Conservation (phyloP, 352 stramenopile genomes). For the Phytophthora cajani region DNA sequence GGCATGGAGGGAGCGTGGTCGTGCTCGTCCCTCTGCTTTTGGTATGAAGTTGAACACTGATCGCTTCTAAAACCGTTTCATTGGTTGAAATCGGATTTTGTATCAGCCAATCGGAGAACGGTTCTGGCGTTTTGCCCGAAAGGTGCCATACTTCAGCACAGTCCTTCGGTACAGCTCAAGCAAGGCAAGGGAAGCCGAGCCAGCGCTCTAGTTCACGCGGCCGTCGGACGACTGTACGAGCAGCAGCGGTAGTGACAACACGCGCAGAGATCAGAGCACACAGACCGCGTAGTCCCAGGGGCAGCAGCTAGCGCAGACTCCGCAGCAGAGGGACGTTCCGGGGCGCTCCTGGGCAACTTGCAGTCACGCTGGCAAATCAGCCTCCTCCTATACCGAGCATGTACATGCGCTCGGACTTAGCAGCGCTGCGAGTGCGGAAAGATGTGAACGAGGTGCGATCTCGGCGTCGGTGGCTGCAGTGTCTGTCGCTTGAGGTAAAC, state of each 20-base stretch:
- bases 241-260: background rate
- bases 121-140: background rate
- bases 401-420: conserved; percentile 83
- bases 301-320: background rate
- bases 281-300: no score
- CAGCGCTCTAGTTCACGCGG: background rate
- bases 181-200: background rate
- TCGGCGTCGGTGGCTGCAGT: background rate
- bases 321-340: conserved; percentile 1
- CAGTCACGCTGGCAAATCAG: conserved; percentile 13
- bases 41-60: conserved; percentile 20
- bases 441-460: conserved; percentile 81
- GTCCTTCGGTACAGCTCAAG: background rate
- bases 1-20: conserved; percentile 18
- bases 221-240: background rate
- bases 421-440: conserved; percentile 81
- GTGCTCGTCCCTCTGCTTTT: background rate
- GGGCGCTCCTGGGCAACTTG: background rate
- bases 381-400: conserved; percentile 32
- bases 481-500: conserved; percentile 1
- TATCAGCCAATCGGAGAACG: background rate
- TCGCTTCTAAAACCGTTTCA: background rate
- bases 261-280: background rate
- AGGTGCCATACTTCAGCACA: background rate
- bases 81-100: background rate